Conservation (phyloP, 192 early-diverging fungal species). For the Podila epigama region DNA sequence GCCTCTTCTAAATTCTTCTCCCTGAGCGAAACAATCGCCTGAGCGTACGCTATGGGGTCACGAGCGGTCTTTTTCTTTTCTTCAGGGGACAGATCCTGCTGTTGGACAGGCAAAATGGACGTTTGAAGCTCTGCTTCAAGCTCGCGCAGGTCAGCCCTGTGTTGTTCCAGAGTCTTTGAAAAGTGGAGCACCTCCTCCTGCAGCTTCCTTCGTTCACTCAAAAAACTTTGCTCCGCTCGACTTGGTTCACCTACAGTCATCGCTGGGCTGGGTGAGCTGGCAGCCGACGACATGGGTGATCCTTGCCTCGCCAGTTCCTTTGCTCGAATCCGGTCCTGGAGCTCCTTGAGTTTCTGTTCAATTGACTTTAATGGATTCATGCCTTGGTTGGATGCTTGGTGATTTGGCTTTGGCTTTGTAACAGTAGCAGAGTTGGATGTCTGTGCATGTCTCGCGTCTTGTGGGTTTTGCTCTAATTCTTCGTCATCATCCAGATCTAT, state of each 20-base stretch:
- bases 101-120: not conserved
- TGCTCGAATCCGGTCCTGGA: slow-evolving; percentile 18
- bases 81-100: not conserved
- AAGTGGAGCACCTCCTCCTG: slow-evolving; percentile 1
- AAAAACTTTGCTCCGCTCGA: not conserved
- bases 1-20: not conserved
- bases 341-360: slow-evolving; percentile 15
- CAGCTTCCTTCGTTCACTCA: not conserved
- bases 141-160: slow-evolving; percentile 8
- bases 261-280: not conserved
- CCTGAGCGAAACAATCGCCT: not conserved
- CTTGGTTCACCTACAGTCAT: no score
- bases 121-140: slow-evolving; percentile 4
- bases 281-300: not conserved
- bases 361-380: slow-evolving; percentile 4
- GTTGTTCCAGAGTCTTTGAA: slow-evolving; percentile 11
- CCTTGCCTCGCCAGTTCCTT: slow-evolving; percentile 17
- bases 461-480: slow-evolving; percentile 10
- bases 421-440: no score
- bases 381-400: not conserved
- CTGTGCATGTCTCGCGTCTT: not conserved
- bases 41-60: not conserved
- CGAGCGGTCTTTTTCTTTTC: not conserved
- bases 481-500: slow-evolving; percentile 36
- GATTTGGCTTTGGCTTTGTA: not conserved